Percentiles rank a stretch among this genome's conserved stretches.
These are phyloP conservation scores for Zasmidium cellare DNA, from an alignment of 2,329 filamentous ascomycete genomes.

Conservation along the genomic window DNA sequence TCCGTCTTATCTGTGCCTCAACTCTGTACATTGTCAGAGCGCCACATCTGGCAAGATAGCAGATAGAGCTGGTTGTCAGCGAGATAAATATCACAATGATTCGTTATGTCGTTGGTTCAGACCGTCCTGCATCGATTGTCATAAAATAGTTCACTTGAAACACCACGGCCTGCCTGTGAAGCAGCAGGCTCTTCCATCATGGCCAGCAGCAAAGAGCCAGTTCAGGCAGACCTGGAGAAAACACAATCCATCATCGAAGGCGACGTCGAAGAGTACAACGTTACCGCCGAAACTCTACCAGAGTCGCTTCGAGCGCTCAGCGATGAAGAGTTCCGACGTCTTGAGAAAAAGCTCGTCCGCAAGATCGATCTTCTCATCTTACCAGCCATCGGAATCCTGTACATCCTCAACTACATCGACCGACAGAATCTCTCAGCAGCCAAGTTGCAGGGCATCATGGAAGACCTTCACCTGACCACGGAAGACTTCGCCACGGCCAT, in stretches of 20 bases:
- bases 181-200: no score
- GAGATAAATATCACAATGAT: not conserved
- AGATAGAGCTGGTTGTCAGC: not conserved
- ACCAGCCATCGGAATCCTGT: slow-evolving; percentile 17
- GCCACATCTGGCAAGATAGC: not conserved
- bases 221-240: not conserved
- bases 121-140: no score
- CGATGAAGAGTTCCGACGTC: not conserved
- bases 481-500: slow-evolving; percentile 20
- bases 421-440: slow-evolving; percentile 20
- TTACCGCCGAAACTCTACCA: not conserved
- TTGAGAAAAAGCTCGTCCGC: slow-evolving; percentile 1
- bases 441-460: slow-evolving; percentile 20
- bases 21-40: not conserved
- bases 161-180: no score
- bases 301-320: not conserved
- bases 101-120: no score
- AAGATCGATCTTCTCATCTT: slow-evolving; percentile 24
- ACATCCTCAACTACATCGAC: slow-evolving; percentile 26
- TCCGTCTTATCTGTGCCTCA: not conserved
- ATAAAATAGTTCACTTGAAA: no score
- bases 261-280: not conserved
- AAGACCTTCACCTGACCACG: slow-evolving; percentile 10
- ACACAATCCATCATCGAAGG: not conserved
- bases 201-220: not conserved